A percentile compares a stretch with the other conserved stretches of the same genome.
phyloP scores from a whole-genome alignment of 2,329 filamentous ascomycete genomes.

The Ophiostoma quercus region DNA sequence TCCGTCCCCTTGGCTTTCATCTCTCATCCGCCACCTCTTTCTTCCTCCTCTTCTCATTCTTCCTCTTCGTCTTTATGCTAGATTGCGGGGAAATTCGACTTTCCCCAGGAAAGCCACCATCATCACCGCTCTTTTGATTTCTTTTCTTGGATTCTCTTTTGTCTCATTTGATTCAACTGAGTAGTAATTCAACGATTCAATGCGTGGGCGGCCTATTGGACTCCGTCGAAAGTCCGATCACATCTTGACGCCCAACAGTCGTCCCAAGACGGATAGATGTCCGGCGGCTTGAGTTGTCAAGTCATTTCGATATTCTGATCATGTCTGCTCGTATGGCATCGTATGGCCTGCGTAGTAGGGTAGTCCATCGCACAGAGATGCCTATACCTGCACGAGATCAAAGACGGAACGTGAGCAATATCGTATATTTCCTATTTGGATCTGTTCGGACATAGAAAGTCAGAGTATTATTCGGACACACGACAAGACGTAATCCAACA shows the following conservation, averaged over 20 bases:
- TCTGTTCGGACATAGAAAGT: too few species aligned
- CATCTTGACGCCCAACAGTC: background rate
- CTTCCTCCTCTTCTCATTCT: background rate
- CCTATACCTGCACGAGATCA: background rate
- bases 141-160: too few species aligned
- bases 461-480: background rate
- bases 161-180: too few species aligned
- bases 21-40: background rate
- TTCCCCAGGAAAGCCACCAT: background rate
- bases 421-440: background rate
- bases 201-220: background rate
- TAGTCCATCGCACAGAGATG: too few species aligned
- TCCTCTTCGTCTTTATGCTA: background rate
- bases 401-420: background rate
- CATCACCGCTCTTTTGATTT: background rate
- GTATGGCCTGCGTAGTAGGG: background rate
- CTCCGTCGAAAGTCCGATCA: background rate
- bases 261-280: constrained; percentile 4
- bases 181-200: background rate
- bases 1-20: background rate
- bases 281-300: background rate
- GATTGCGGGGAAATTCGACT: background rate
- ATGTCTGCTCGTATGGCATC: background rate
- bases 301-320: background rate
- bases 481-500: background rate